A percentile compares a stretch with the other conserved stretches of the same genome.
Evolutionary conservation across 129 eudicot genomes (phyloP).

Genomic region (Tanacetum coccineum): DNA sequence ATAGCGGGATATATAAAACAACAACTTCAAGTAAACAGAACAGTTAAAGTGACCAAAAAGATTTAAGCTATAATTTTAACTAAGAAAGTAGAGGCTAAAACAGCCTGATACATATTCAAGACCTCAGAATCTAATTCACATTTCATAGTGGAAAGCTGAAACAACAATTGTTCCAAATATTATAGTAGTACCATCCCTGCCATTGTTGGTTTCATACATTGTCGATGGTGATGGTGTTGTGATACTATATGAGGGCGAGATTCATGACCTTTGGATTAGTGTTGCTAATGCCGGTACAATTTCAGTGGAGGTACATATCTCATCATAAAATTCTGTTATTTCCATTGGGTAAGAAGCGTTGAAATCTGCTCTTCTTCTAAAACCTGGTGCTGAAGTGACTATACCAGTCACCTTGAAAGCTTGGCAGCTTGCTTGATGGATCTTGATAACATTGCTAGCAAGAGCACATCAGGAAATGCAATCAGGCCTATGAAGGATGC

Average conservation of each 20-base stretch:
- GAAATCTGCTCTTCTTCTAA: constrained; percentile 75
- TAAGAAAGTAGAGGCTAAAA: too few relatives aligned
- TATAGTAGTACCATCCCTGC: constrained; percentile 80
- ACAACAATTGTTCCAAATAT: constrained; percentile 56
- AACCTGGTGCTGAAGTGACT: constrained; percentile 90
- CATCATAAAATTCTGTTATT: constrained; percentile 73
- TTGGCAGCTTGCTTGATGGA: constrained; percentile 80
- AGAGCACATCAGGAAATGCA: constrained; percentile 39
- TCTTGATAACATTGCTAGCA: constrained; percentile 45
- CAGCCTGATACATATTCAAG: too few relatives aligned
- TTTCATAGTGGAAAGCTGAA: constrained; percentile 72
- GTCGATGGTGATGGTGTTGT: constrained; percentile 91
- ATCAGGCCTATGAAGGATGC: constrained; percentile 73
- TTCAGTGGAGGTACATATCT: constrained; percentile 88
- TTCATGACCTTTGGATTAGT: constrained; percentile 78
- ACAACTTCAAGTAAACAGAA: too few relatives aligned
- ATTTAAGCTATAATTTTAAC: too few relatives aligned
- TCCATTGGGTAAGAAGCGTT: constrained; percentile 64
- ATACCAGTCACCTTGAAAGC: constrained; percentile 85
- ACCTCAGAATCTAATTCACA: too few relatives aligned
- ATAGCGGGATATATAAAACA: too few relatives aligned
- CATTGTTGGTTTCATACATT: constrained; percentile 76
- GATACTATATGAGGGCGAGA: constrained; percentile 86
- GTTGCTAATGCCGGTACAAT: constrained; percentile 96
- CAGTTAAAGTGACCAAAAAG: too few relatives aligned